Base-by-base conservation (phyloP, 2,329 filamentous ascomycete species). In the Exophiala xenobiotica region DNA sequence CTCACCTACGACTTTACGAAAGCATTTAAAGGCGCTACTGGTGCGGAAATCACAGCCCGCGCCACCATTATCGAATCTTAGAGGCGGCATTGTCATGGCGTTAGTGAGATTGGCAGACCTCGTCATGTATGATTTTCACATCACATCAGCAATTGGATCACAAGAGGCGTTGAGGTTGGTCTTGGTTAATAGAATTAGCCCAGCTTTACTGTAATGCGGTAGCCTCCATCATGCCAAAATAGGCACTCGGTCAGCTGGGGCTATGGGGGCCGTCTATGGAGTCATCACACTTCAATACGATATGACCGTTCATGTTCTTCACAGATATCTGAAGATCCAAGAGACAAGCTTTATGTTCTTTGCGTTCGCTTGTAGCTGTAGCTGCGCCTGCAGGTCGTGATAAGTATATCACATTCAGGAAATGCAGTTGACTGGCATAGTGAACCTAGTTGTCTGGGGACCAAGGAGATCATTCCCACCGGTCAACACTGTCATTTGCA, bases 1-100 rank as follows among this genome's bases (percentile, higher is more conserved):
- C n/a, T n/a, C 11, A 35, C 31, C 31, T 48, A 26, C 19, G 44
- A 48, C 35, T 35, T 37, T 41, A 51, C 41, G 48, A 46, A 46
- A 11, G 46, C 46, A 49, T 49, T 26, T 35, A 16, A 35, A 14
- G 31, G 31, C n/a, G 31, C 18, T 35, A 16, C 31, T 16, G 31
- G 31, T 14, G 31, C 12, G 12, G 31, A 14, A 35, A 31, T 4
- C 9, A 35, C n/a, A 35, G 18, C n/a, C 31, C 31, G 31, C 31
- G n/a, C 31, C 31, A 35, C 31, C 31, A 14, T 35, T 35, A 35
- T 35, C 31, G 31, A 35, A 35, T 35, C 31, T 6, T 8, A 16
- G 12, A 19, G 20, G 20, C 6, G 44, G 29, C 33, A 23, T 39
- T 43, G 37, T 29, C n/a, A 46, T 18, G 42, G 42, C 18, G 20